Evolutionary conservation across 192 early-diverging fungal genomes (phyloP), one percentile per base, ranked within the genome.

Genomic region (Umbelopsis sp.): DNA sequence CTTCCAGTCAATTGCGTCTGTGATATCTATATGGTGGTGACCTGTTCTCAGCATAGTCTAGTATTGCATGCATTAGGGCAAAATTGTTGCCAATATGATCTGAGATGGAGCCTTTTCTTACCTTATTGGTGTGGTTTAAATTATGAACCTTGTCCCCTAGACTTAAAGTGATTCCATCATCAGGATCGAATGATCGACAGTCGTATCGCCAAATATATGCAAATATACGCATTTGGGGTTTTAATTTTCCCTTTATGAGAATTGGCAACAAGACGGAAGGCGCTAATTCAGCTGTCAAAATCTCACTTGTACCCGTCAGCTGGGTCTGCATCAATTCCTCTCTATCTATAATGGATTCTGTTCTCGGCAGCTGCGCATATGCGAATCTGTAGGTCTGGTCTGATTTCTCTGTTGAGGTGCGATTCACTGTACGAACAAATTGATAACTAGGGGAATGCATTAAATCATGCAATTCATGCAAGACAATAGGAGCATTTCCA

Each of bases 151-250:
- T 61, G 30, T 61, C 55, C 18, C 55, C 55, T 16, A 61, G 9
- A 4, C 55, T 41, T 41, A 30, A 25, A 61, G 27, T 6, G 30
- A 33, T 16, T 13, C 30, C 27, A 61, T 27, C 33, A 35, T 61
- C 27, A 18, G 55, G 55, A 18, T 61, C 55, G 15, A 61, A 16
- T 4, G 55, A 61, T 61, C 55, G 25, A 35, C 55, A 61, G 13
- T 61, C 55, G 16, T 61, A 61, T 35, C 55, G 27, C 55, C 55
- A 61, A 35, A 61, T 27, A 30, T 61, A 61, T 61, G 55, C 55
- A 35, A 33, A 35, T 11, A 61, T 61, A 15, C 27, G 55, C 33
- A 61, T 25, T 27, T 61, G 30, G 12, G 55, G 7, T 35, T 30
- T 22, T 35, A 61, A 30, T 30, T 61, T 61, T 16, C 55, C 55